These are phyloP conservation scores for Monascus ruber DNA, from an alignment of 2,329 filamentous ascomycete genomes.

Conservation along the genomic window DNA sequence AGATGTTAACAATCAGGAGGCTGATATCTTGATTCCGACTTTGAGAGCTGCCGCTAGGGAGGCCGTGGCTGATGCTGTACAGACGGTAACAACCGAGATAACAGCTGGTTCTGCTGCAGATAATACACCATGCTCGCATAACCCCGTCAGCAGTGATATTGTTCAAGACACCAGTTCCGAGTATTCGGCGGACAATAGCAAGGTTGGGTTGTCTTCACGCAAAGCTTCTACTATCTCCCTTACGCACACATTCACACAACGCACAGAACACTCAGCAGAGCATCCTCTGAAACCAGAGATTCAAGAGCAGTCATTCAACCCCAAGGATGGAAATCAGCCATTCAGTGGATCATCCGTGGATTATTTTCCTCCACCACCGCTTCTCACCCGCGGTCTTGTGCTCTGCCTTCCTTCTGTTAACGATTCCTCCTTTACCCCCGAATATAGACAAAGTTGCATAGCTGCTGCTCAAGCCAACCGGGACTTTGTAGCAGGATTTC, in stretches of 20 bases:
- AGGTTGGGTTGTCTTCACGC: constrained; percentile 15
- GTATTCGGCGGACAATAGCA: constrained; percentile 8
- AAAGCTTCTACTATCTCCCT: constrained; percentile 33
- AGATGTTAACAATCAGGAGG: constrained; percentile 25
- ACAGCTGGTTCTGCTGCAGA: constrained; percentile 16
- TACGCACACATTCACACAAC: constrained; percentile 28
- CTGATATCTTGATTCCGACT: constrained; percentile 31
- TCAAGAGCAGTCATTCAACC: constrained; percentile 4
- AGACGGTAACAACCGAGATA: constrained; percentile 31
- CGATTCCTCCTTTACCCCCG: constrained; percentile 20
- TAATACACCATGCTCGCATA: constrained; percentile 5
- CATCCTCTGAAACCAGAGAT: constrained; percentile 4
- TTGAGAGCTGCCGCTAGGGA: constrained; percentile 31
- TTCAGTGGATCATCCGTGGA: constrained; percentile 9
- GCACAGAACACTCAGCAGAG: constrained; percentile 19
- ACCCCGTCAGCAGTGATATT: constrained; percentile 4
- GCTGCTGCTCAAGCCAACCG: constrained; percentile 28
- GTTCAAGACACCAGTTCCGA: constrained; percentile 14
- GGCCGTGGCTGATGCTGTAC: constrained; percentile 26
- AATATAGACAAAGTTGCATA: constrained; percentile 24
- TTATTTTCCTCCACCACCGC: constrained; percentile 20
- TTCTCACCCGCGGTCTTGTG: constrained; percentile 25
- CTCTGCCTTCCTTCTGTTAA: constrained; percentile 23
- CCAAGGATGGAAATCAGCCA: constrained; percentile 1
- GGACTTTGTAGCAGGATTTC: constrained; percentile 30